Evolutionary conservation across 179 eudicot genomes (phyloP), one percentile per base, ranked within the genome.

Genomic region (Beta corolliflora): DNA sequence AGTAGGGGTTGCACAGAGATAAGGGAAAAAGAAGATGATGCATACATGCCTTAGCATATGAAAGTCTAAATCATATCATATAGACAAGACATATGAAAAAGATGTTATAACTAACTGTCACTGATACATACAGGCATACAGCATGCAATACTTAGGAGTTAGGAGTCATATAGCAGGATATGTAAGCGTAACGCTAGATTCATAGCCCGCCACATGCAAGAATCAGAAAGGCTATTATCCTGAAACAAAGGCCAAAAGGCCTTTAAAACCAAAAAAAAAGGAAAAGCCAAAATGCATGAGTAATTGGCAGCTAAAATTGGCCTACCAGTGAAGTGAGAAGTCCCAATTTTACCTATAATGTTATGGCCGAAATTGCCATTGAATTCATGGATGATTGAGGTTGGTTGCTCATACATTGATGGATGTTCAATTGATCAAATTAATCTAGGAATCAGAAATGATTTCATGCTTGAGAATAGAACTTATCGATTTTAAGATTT

Each of bases 151-250:
- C 41, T 46, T 46, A 13, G 44, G 55, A 77, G 23, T 15, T 50
- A 44, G 64, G n/a, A 14, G 9, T 36, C 41, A 36, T 36, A 29
- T 29, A 29, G 31, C 31, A 29, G 31, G 31, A 76, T 8, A 36
- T 71, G 53, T 45, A 70, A 19, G 67, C 15, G 41, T 60, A 76
- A 76, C 55, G 53, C 50, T 3, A 19, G 9, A 31, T 14, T 55
- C 77, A 63, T 48, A 45, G 36, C 73, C 59, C 9, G 45, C 78
- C 84, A 85, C 85, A 79, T 76, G 87, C 80, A 44, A 78, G 15
- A 72, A 56, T 25, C 87, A 66, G 63, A 29, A 76, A 69, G 9
- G 41, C 79, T 67, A 46, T 19, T 71, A 55, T 70, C 53, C 50
- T 36, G 12, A 50, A 44, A 15, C 52, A 41, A 5, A 69, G 53